Conservation (phyloP, 192 early-diverging fungal species). For the Coemansia sp. region DNA sequence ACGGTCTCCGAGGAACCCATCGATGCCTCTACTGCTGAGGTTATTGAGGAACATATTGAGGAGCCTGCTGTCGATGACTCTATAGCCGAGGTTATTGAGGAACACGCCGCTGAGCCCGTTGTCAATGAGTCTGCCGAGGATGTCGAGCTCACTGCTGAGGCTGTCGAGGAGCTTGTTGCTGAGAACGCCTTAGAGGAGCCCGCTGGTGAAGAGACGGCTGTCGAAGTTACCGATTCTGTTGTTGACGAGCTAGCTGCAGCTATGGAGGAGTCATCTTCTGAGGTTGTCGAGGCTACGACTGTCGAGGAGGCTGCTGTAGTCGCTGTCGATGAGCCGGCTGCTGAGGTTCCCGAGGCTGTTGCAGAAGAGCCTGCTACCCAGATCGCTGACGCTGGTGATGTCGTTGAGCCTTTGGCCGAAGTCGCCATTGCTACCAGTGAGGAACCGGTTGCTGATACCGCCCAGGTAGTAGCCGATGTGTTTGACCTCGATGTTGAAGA, state of each 20-base stretch:
- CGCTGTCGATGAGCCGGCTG: not conserved
- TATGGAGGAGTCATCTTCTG: not conserved
- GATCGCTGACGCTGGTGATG: not conserved
- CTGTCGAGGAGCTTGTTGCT: not conserved
- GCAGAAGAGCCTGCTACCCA: not conserved
- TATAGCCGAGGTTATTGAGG: not conserved
- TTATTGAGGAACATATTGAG: not conserved
- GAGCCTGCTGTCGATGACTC: not conserved
- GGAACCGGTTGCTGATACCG: not conserved
- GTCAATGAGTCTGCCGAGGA: not conserved
- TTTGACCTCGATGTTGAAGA: too few relatives aligned
- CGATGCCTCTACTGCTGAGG: conserved; percentile 6
- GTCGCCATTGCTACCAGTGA: not conserved
- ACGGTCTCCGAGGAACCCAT: too few relatives aligned
- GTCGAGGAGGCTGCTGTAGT: too few relatives aligned
- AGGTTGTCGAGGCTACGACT: not conserved
- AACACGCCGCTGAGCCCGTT: too few relatives aligned
- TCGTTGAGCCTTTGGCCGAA: too few relatives aligned
- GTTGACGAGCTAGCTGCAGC: not conserved
- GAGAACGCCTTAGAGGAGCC: not conserved
- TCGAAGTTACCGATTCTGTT: too few relatives aligned
- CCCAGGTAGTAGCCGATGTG: too few relatives aligned
- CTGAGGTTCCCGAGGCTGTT: not conserved
- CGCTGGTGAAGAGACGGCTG: not conserved
- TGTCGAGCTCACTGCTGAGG: not conserved